Conservation (phyloP, 768 basidiomycete species). For the Wakefieldia striispora region DNA sequence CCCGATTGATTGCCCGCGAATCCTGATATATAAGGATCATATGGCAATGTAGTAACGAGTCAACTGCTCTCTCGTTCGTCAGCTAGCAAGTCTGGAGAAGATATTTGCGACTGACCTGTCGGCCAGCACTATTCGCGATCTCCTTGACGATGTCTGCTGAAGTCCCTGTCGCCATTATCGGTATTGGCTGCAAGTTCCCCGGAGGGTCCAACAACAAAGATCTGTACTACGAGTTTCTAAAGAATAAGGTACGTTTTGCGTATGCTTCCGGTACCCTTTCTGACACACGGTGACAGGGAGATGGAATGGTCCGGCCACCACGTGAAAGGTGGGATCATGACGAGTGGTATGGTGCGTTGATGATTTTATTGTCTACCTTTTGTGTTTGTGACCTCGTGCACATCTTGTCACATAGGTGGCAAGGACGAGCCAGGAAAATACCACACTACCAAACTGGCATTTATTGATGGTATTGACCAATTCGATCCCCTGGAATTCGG, state of each 20-base stretch:
- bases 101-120: too few species aligned
- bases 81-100: too few species aligned
- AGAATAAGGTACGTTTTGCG: constrained; percentile 22
- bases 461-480: constrained; percentile 30
- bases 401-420: constrained; percentile 12
- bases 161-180: constrained; percentile 29
- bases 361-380: neutral
- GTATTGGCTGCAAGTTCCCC: constrained; percentile 33
- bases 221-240: constrained; percentile 29
- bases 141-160: constrained; percentile 17
- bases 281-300: constrained; percentile 18
- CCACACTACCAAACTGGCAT: constrained; percentile 27
- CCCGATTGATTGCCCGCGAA: too few species aligned
- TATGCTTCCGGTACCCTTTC: neutral
- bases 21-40: too few species aligned
- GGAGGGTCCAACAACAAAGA: constrained; percentile 32
- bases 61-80: too few species aligned
- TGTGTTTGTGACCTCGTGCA: neutral
- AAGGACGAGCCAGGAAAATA: constrained; percentile 33
- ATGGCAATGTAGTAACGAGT: too few species aligned
- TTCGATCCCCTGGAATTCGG: constrained; percentile 36
- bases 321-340: constrained; percentile 28
- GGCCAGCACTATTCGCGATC: too few species aligned
- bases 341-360: constrained; percentile 30
- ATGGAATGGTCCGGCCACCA: constrained; percentile 30